Evolutionary conservation across 176 grass and related monocot genomes (phyloP), one percentile per base, ranked within the genome.

Genomic region (Echinochloa phyllopogon): DNA sequence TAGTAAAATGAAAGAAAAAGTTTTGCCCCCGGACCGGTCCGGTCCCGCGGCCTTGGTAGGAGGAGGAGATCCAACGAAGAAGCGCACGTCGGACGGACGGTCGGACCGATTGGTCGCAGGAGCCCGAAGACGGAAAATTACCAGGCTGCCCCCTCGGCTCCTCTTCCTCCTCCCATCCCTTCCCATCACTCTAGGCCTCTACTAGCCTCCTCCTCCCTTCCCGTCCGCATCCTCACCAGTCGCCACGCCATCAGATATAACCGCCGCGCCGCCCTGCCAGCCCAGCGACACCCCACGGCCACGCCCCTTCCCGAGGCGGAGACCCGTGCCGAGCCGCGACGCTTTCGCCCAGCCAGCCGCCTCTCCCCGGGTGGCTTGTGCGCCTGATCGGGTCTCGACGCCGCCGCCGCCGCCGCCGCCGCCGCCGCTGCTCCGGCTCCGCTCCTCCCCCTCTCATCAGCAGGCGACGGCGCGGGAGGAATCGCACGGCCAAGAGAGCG

Each of bases 341-440:
- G 56, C 57, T 2, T 6, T 6, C 48, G 8, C 23, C 57, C 77
- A 50, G 6, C 6, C 74, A 47, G 10, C 17, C 73, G 52, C 51
- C 50, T 29, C 29, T 13, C 49, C 8, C 20, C 53, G 21, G 21
- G 10, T 23, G 21, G 55, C n/a, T n/a, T n/a, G n/a, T n/a, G n/a
- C n/a, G 18, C 12, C 62, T n/a, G 59, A 25, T 20, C 6, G 16
- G 16, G 49, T 58, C 74, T 75, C 29, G 27, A 18, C 48, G 44
- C 62, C 77, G 15, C 75, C n/a, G n/a, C n/a, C n/a, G n/a, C n/a
- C n/a, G n/a, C n/a, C 72, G 71, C 73, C 8, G 72, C 72, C 1
- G 16, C 62, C 75, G 13, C 74, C n/a, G 4, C n/a, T n/a, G n/a
- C 0, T 18, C 4, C 27, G 18, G 14, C 21, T 58, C 56, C 1